phyloP scores from a whole-genome alignment of 2,329 filamentous ascomycete genomes.

The Penicillium sp. region DNA sequence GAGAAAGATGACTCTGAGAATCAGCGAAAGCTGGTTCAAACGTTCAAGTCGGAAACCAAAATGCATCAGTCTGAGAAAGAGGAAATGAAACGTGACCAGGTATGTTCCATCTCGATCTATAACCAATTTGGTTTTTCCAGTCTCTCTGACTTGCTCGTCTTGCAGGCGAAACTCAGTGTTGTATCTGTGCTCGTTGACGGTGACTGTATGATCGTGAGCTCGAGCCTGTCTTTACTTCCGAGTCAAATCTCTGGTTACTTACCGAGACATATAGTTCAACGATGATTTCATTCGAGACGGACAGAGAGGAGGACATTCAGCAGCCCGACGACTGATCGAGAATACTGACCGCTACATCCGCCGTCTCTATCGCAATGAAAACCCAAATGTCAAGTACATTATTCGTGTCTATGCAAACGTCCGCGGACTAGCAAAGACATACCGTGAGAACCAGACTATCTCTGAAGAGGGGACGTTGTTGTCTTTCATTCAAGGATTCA shows the following conservation, averaged over 20 bases:
- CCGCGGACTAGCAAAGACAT: slow-evolving; percentile 41
- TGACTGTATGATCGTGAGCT: slow-evolving; percentile 43
- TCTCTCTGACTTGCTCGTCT: neutral
- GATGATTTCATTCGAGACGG: slow-evolving; percentile 37
- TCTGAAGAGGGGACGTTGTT: slow-evolving; percentile 29
- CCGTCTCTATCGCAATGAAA: slow-evolving; percentile 19
- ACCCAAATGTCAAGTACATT: slow-evolving; percentile 33
- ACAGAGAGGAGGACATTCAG: slow-evolving; percentile 36
- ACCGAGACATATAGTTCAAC: slow-evolving; percentile 37
- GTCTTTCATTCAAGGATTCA: slow-evolving; percentile 49
- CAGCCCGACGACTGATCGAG: slow-evolving; percentile 32
- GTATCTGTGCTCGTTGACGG: slow-evolving; percentile 46
- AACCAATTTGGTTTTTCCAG: too few species aligned
- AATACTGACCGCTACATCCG: slow-evolving; percentile 32
- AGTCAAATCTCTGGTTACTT: neutral
- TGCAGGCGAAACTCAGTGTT: slow-evolving; percentile 30
- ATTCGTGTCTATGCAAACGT: slow-evolving; percentile 48
- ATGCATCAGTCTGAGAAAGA: slow-evolving; percentile 8
- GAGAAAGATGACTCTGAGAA: slow-evolving; percentile 14
- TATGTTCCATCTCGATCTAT: neutral
- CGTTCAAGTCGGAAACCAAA: slow-evolving; percentile 9
- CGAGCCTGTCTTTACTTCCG: neutral
- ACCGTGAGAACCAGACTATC: slow-evolving; percentile 36
- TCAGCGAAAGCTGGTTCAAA: neutral
- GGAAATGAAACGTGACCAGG: slow-evolving; percentile 15